Base-by-base conservation (phyloP, 305 asterid genomes). In the Solanum aculeatissimum region DNA sequence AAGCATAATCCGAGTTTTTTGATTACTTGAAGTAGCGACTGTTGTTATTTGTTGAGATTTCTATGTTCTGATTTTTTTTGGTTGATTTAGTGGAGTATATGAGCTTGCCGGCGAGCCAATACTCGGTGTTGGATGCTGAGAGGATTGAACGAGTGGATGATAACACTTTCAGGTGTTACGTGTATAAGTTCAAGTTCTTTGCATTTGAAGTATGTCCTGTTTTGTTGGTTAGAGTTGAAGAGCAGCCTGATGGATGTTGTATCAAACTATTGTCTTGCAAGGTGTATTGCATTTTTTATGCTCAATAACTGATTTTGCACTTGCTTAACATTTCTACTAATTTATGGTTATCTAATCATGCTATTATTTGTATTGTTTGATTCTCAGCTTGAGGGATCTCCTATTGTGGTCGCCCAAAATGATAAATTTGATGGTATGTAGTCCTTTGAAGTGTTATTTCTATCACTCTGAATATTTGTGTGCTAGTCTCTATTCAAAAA, bases 91-190 rank as follows among this genome's bases (percentile, higher is more conserved):
- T 84, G 66, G 98, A 95, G 91, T 97, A 97, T 84, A 95, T 95
- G 99, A 94, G 98, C 85, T 88, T 97, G 96, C 98, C 98, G 10
- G 98, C 98, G 75, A 95, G 99, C 89, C 98, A 95, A 86, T 97
- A 94, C 92, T 97, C 99, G 69, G 99, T 97, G 90, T 87, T 97
- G 93, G 98, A 95, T 86, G 98, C 98, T 51, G 97, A 95, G 89
- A 93, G 99, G 88, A 97, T 95, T 32, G 98, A 97, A 90, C 90
- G 99, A 85, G 94, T 97, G 83, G 98, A 95, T 86, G 98, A 92
- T 19, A 92, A 83, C 86, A 97, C 98, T 29, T 95, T 97, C 90
- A 91, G 95, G 89, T 95, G 98, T 92, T 97, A 91, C 45, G 97
- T 94, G 63, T 92, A 95, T 86, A 92, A 88, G 29, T 92, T 97